phyloP scores from a whole-genome alignment of 768 basidiomycete genomes.

The Rhizopogon vinicolor region DNA sequence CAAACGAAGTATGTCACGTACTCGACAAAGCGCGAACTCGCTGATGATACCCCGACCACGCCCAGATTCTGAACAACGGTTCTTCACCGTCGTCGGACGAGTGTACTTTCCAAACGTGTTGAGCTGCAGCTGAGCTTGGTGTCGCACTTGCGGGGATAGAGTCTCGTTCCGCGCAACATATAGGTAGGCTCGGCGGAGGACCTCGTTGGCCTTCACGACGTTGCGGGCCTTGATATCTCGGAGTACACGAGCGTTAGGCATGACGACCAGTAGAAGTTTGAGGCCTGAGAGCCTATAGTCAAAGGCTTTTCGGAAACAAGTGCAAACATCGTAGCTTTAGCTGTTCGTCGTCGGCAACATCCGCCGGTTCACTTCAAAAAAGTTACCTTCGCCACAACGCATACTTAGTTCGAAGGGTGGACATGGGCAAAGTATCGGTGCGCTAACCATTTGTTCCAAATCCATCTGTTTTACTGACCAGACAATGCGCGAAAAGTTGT shows the following conservation, averaged over 20 bases:
- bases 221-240: slow-evolving; percentile 77
- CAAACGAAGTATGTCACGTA: slow-evolving; percentile 25
- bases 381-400: not conserved
- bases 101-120: slow-evolving; percentile 83
- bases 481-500: slow-evolving; percentile 16
- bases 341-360: not conserved
- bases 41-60: slow-evolving; percentile 84
- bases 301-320: slow-evolving; percentile 15
- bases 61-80: slow-evolving; percentile 83
- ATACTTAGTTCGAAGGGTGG: slow-evolving; percentile 6
- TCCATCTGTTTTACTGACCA: not conserved
- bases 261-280: slow-evolving; percentile 15
- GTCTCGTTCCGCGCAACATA: slow-evolving; percentile 91
- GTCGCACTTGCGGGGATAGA: slow-evolving; percentile 82
- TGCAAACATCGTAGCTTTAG: slow-evolving; percentile 9
- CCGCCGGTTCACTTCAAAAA: slow-evolving; percentile 2
- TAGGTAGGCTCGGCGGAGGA: slow-evolving; percentile 84
- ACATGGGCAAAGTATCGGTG: slow-evolving; percentile 22
- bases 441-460: not conserved
- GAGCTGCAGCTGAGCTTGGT: slow-evolving; percentile 91
- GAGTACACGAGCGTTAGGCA: slow-evolving; percentile 48
- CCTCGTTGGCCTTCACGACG: slow-evolving; percentile 70
- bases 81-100: slow-evolving; percentile 84
- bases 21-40: slow-evolving; percentile 84
- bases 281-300: not conserved